These are phyloP conservation scores for Brassica nigra DNA, from an alignment of 345 rosid species.

Conservation along the genomic window DNA sequence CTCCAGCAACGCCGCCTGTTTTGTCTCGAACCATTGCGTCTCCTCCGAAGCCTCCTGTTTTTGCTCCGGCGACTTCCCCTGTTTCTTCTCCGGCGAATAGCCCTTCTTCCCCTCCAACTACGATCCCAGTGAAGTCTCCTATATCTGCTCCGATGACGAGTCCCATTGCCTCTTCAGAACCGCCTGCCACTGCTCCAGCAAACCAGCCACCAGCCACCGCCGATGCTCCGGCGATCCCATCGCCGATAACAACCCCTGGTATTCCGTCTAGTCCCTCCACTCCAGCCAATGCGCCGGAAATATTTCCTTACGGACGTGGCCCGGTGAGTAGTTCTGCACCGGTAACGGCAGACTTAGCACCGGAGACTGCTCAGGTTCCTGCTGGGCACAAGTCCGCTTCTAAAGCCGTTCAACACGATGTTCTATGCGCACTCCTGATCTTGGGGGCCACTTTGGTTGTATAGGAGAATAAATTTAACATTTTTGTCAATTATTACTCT, in stretches of 20 bases:
- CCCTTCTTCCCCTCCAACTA: conserved; percentile 28
- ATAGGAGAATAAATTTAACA: background rate
- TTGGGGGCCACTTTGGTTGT: conserved; percentile 26
- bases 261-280: conserved; percentile 55
- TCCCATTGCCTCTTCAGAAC: conserved; percentile 24
- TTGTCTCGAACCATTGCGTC: conserved; percentile 2
- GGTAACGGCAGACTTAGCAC: conserved; percentile 31
- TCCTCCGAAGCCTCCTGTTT: conserved; percentile 27
- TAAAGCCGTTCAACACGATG: conserved; percentile 30
- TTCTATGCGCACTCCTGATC: conserved; percentile 33
- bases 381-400: conserved; percentile 51
- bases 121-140: conserved; percentile 25
- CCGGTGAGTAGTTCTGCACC: conserved; percentile 41
- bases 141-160: conserved; percentile 27
- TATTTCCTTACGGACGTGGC: conserved; percentile 56
- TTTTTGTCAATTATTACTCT: background rate
- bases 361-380: conserved; percentile 41
- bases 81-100: conserved; percentile 29
- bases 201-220: conserved; percentile 37
- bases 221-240: conserved; percentile 42
- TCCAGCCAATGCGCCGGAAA: conserved; percentile 50
- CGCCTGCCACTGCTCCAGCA: conserved; percentile 18
- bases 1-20: conserved; percentile 25
- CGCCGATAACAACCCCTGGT: conserved; percentile 42
- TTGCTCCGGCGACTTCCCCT: conserved; percentile 39